phyloP scores from a whole-genome alignment of 441 rosid species.

The Populus hybrid region DNA sequence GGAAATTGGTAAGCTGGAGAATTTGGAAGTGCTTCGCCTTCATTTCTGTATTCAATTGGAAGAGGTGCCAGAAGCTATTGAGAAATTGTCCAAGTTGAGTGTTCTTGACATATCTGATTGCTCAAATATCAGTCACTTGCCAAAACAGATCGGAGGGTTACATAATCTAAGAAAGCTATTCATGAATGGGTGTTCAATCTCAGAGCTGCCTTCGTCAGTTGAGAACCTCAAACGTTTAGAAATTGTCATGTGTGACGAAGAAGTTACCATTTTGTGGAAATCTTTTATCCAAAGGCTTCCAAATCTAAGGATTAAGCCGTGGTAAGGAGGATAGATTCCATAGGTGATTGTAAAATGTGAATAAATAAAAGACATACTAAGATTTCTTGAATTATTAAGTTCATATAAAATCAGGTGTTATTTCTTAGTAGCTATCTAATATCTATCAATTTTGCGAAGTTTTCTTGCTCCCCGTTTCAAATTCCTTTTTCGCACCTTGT shows the following conservation, averaged over 20 bases:
- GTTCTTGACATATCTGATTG: no score
- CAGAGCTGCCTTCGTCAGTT: slow-evolving; percentile 32
- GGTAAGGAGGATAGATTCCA: not conserved
- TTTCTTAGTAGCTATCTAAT: no score
- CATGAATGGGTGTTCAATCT: slow-evolving; percentile 41
- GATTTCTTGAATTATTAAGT: no score
- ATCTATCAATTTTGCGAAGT: no score
- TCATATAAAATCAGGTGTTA: no score
- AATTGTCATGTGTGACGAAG: slow-evolving; percentile 46
- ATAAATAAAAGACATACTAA: no score
- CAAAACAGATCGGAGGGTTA: slow-evolving; percentile 35
- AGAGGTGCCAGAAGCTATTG: slow-evolving; percentile 36
- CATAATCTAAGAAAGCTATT: slow-evolving; percentile 32
- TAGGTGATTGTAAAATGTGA: no score
- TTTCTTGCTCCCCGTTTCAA: no score
- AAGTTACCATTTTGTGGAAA: slow-evolving; percentile 36
- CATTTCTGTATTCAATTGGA: slow-evolving; percentile 40
- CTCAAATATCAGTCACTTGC: no score
- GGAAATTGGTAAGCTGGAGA: slow-evolving; percentile 34
- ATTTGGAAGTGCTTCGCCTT: slow-evolving; percentile 37
- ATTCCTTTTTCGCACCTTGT: no score
- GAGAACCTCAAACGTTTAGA: slow-evolving; percentile 28
- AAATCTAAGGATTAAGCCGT: slow-evolving; percentile 15
- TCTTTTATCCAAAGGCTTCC: slow-evolving; percentile 15
- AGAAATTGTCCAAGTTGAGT: no score